phyloP scores from a whole-genome alignment of 371 early-diverging fungal species.

The Mucor ambiguus region DNA sequence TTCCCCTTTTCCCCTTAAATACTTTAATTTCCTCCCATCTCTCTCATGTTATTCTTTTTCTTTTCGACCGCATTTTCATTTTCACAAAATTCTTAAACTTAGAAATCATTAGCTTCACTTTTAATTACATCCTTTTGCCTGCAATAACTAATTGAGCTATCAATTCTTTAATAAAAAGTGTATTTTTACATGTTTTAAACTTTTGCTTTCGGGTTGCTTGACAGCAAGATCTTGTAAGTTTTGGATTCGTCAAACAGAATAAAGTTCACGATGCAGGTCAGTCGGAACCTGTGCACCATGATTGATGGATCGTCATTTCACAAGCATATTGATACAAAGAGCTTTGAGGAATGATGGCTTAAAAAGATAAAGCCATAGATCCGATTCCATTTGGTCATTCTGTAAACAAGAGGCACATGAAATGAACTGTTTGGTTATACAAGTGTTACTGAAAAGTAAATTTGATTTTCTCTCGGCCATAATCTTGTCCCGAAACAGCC shows the following conservation, averaged over 20 bases:
- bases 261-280: neutral
- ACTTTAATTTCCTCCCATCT: neutral
- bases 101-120: neutral
- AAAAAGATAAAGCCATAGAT: neutral
- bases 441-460: neutral
- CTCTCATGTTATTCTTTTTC: neutral
- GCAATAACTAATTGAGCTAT: neutral
- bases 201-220: neutral
- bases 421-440: neutral
- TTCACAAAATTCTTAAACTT: neutral
- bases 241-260: neutral
- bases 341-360: no score
- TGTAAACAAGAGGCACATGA: neutral
- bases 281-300: neutral
- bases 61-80: slow-evolving; percentile 5
- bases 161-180: neutral
- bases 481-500: neutral
- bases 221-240: neutral
- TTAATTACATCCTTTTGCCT: neutral
- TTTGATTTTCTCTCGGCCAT: neutral
- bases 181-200: slow-evolving; percentile 3
- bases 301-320: no score
- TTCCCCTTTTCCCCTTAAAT: neutral
- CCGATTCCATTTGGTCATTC: neutral
- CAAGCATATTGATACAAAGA: no score